phyloP scores from a whole-genome alignment of 768 basidiomycete genomes.

The Mycena sanguinolenta region DNA sequence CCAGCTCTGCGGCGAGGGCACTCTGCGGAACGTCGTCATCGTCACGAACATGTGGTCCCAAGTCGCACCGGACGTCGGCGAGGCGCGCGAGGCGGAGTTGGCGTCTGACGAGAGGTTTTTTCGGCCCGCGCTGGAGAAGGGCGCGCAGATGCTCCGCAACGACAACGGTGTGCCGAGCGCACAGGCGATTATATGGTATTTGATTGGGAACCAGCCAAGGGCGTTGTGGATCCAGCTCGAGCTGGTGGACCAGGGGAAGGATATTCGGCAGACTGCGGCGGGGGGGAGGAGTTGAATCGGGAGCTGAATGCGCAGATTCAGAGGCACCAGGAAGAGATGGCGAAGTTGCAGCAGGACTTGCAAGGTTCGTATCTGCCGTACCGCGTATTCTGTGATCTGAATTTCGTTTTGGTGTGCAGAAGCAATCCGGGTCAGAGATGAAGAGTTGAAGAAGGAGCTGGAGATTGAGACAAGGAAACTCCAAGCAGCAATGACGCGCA shows the following conservation, averaged over 20 bases:
- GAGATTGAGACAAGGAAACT: constrained; percentile 59
- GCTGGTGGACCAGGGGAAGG: constrained; percentile 62
- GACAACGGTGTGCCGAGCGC: constrained; percentile 54
- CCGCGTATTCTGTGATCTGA: neutral
- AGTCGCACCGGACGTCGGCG: constrained; percentile 53
- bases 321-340: constrained; percentile 63
- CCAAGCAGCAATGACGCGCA: constrained; percentile 56
- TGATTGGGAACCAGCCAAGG: constrained; percentile 56
- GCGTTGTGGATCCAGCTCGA: constrained; percentile 69
- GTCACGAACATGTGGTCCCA: constrained; percentile 69
- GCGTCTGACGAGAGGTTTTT: constrained; percentile 53
- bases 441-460: constrained; percentile 60
- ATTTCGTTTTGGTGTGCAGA: constrained; percentile 24
- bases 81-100: constrained; percentile 56
- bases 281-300: constrained; percentile 67
- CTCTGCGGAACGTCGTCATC: constrained; percentile 64
- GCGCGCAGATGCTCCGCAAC: constrained; percentile 55
- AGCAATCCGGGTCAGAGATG: constrained; percentile 60
- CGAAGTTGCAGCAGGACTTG: constrained; percentile 60
- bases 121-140: constrained; percentile 58
- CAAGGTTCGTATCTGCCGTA: constrained; percentile 38
- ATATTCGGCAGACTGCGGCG: constrained; percentile 66
- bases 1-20: constrained; percentile 64
- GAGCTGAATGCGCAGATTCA: constrained; percentile 63
- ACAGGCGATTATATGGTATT: constrained; percentile 54